Evolutionary conservation across 257 asterid genomes (phyloP).

Genomic region (Forsythia viridissima): DNA sequence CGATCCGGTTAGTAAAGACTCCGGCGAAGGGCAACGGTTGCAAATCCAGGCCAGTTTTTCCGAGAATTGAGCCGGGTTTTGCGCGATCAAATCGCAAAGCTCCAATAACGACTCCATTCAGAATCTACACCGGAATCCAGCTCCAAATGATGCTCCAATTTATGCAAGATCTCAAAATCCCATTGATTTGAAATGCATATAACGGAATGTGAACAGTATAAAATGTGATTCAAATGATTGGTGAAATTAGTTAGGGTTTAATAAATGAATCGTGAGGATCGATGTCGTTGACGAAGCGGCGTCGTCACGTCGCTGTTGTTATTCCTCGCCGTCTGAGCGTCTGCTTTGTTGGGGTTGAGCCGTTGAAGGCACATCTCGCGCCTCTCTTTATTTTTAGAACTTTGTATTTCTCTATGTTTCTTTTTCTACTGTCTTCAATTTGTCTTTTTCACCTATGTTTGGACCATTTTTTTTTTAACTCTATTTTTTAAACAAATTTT

Average conservation of each 20-base stretch:
- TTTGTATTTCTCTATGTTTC: not conserved
- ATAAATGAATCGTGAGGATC: constrained; percentile 8
- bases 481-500: too few species aligned
- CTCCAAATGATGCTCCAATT: constrained; percentile 19
- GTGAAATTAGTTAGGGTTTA: constrained; percentile 39
- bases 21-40: constrained; percentile 87
- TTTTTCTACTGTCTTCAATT: too few species aligned
- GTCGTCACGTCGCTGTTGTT: constrained; percentile 35
- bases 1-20: constrained; percentile 67
- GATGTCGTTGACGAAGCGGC: constrained; percentile 28
- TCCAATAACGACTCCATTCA: constrained; percentile 83
- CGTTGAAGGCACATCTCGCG: constrained; percentile 44
- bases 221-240: constrained; percentile 3
- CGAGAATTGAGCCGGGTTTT: constrained; percentile 57
- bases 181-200: constrained; percentile 33
- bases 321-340: constrained; percentile 31
- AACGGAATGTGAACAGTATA: constrained; percentile 15
- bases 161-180: constrained; percentile 22
- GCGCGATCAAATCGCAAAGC: constrained; percentile 85
- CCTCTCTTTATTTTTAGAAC: constrained; percentile 50
- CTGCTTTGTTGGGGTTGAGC: constrained; percentile 6
- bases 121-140: constrained; percentile 18
- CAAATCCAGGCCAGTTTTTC: constrained; percentile 85
- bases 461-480: too few species aligned
- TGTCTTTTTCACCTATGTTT: too few species aligned